phyloP scores from a whole-genome alignment of 2,329 filamentous ascomycete genomes.

The Pseudogymnoascus sp. region DNA sequence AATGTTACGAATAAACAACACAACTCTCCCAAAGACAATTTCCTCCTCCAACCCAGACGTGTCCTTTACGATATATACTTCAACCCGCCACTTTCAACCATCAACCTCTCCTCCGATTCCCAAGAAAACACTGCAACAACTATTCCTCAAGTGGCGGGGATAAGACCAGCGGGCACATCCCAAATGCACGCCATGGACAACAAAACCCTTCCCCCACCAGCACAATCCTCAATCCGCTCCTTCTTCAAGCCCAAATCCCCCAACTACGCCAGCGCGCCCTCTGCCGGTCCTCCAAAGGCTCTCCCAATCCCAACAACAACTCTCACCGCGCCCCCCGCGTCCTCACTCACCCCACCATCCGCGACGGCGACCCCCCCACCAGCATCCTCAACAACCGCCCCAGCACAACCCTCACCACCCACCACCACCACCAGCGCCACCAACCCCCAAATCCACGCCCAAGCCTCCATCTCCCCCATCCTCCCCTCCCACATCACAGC shows the following conservation, averaged over 20 bases:
- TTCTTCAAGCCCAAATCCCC: constrained; percentile 49
- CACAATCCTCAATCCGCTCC: constrained; percentile 46
- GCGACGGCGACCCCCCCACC: constrained; percentile 18
- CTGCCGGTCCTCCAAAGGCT: constrained; percentile 21
- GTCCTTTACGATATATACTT: not conserved
- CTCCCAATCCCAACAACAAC: constrained; percentile 18
- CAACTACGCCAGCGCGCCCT: constrained; percentile 35
- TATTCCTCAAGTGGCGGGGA: not conserved
- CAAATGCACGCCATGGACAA: not conserved
- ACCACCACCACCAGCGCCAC: constrained; percentile 17
- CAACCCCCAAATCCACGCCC: constrained; percentile 29
- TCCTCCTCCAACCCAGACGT: not conserved
- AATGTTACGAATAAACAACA: not conserved
- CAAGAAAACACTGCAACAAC: not conserved
- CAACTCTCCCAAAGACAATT: not conserved
- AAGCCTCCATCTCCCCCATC: constrained; percentile 46
- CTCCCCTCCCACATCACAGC: constrained; percentile 44
- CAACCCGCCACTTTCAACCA: not conserved
- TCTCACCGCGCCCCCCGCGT: constrained; percentile 10
- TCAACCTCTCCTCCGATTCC: not conserved
- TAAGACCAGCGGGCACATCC: not conserved
- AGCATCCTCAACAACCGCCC: constrained; percentile 11
- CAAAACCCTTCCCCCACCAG: not conserved
- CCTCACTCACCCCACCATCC: constrained; percentile 14
- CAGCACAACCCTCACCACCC: constrained; percentile 17